Evolutionary conservation across 352 stramenopile genomes (phyloP).

Genomic region (Blastocystis sp.): DNA sequence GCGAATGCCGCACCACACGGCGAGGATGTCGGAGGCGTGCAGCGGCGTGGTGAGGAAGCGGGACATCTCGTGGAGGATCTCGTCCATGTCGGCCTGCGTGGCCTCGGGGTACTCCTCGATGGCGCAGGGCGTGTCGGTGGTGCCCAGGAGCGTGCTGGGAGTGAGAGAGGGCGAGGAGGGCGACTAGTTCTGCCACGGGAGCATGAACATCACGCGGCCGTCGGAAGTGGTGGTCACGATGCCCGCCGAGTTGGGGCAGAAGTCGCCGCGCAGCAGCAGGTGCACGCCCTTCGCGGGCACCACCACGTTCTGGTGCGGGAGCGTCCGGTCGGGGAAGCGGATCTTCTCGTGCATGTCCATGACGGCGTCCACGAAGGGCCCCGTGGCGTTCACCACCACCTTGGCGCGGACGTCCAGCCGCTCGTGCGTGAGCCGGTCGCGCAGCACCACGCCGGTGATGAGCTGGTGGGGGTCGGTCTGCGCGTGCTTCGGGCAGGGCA

Average conservation of each 20-base stretch:
- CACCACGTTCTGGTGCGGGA: conserved; percentile 78
- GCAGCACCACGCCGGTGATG: conserved; percentile 78
- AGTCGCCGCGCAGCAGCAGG: conserved; percentile 89
- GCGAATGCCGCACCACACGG: conserved; percentile 89
- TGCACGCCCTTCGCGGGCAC: conserved; percentile 88
- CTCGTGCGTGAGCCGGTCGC: conserved; percentile 83
- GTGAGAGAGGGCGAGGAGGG: background rate
- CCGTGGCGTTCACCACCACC: conserved; percentile 87
- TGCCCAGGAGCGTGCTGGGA: conserved; percentile 81
- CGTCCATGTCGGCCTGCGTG: conserved; percentile 85
- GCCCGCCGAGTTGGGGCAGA: conserved; percentile 85
- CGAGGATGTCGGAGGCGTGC: conserved; percentile 85
- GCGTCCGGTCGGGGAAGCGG: conserved; percentile 13
- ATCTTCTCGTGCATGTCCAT: conserved; percentile 79
- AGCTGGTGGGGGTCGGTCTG: conserved; percentile 72
- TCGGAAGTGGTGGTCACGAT: conserved; percentile 92
- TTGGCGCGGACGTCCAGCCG: conserved; percentile 84
- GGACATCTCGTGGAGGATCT: conserved; percentile 86
- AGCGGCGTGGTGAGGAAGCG: conserved; percentile 76
- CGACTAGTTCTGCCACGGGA: conserved; percentile 83
- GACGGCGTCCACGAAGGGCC: conserved; percentile 85
- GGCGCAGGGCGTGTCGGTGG: conserved; percentile 86
- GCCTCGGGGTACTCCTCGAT: conserved; percentile 89
- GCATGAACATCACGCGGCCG: conserved; percentile 87
- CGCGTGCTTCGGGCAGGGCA: conserved; percentile 73